Evolutionary conservation across 495 filamentous ascomycete genomes (phyloP).

Genomic region (Chaetomidium leptoderma): DNA sequence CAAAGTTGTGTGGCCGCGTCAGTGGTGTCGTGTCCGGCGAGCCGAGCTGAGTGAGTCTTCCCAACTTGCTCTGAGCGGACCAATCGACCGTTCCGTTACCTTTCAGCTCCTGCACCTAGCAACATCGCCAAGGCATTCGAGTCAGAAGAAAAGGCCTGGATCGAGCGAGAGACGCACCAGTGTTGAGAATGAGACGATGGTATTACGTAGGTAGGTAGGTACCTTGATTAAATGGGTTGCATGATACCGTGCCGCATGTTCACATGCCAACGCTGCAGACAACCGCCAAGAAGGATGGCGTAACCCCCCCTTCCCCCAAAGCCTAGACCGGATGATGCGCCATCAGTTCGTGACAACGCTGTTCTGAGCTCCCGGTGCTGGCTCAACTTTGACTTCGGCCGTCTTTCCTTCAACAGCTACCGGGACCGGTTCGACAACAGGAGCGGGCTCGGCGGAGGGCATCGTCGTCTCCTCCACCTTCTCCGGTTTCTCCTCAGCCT

Average conservation of each 20-base stretch:
- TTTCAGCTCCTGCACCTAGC: not conserved
- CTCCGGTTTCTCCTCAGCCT: not conserved
- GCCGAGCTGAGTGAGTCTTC: not conserved
- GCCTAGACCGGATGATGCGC: not conserved
- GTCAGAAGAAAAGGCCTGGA: not conserved
- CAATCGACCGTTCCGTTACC: not conserved
- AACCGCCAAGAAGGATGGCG: not conserved
- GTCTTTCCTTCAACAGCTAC: conserved; percentile 4
- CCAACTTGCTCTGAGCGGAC: no score
- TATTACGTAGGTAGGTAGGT: not conserved
- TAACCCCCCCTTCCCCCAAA: no score
- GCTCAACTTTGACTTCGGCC: conserved; percentile 9
- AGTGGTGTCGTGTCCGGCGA: not conserved
- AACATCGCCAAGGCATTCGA: not conserved
- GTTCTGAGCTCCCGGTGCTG: conserved; percentile 4
- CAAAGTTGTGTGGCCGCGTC: not conserved
- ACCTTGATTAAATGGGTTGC: no score
- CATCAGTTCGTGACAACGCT: not conserved
- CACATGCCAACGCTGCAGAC: not conserved
- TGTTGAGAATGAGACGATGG: not conserved
- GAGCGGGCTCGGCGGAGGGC: not conserved
- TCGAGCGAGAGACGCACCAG: no score
- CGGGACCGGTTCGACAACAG: not conserved
- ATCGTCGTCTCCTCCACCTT: not conserved
- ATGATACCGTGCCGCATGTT: no score